These are phyloP conservation scores for Trichothecium roseum DNA, from an alignment of 2,329 filamentous ascomycete genomes.

Conservation along the genomic window DNA sequence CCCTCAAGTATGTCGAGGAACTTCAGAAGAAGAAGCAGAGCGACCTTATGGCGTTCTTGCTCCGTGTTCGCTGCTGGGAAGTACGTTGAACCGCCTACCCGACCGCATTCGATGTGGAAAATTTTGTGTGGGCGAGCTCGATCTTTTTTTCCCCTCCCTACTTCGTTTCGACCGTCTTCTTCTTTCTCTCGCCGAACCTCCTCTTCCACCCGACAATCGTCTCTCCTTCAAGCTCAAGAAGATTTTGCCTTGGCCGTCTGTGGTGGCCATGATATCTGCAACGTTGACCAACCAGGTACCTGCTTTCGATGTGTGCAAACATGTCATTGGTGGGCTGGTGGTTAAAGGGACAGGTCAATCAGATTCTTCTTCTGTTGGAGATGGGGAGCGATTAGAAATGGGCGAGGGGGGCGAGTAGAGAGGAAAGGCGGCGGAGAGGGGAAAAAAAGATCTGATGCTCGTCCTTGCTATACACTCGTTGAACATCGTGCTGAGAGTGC, in stretches of 20 bases:
- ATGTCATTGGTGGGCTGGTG: no score
- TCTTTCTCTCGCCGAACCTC: no score
- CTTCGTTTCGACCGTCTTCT: no score
- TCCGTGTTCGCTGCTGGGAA: slow-evolving; percentile 99
- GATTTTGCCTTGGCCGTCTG: no score
- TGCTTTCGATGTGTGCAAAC: no score
- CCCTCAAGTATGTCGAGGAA: slow-evolving; percentile 99
- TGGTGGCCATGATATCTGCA: no score
- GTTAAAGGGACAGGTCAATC: not conserved
- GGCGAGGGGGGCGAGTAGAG: no score
- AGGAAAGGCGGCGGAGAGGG: not conserved
- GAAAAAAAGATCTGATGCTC: slow-evolving; percentile 9
- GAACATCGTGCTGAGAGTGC: slow-evolving; percentile 99
- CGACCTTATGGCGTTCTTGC: slow-evolving; percentile 99
- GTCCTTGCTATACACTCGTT: slow-evolving; percentile 90
- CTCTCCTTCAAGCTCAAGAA: no score
- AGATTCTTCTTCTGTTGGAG: no score
- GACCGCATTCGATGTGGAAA: not conserved
- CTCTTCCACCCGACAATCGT: no score
- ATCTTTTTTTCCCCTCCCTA: not conserved
- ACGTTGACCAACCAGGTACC: no score
- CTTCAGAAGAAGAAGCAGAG: slow-evolving; percentile 99
- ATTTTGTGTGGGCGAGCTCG: slow-evolving; percentile 1
- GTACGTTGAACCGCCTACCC: slow-evolving; percentile 51
- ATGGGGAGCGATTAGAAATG: no score